Base-by-base conservation (phyloP, 352 stramenopile species). In the Globisporangium orthogonon region DNA sequence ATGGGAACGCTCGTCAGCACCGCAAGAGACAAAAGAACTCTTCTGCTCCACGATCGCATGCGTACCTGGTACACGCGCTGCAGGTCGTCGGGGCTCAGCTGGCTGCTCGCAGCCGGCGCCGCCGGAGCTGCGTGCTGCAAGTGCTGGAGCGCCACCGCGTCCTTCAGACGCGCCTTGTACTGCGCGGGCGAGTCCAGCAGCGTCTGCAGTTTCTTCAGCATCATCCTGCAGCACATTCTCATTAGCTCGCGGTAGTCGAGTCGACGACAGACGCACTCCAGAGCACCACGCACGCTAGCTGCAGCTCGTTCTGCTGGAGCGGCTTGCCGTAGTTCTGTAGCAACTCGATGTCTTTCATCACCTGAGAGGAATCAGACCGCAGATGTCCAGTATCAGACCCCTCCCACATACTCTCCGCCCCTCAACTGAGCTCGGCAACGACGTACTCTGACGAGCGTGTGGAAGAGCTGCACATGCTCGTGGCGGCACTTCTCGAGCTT, bases 261-360 rank as follows among this genome's bases (percentile, higher is more conserved):
- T 23, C 23, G 6, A 30, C 15, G 56, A 41, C 43, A 50, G 31
- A 28, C 40, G 3, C 41, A 10, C 13, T 9, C 28, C 47, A 35
- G 18, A 11, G n/a, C 11, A 18, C 7, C 49, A 85, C 83, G 60
- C 78, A 95, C 86, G 65, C 73, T 33, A 95, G 61, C 49, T 89
- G 71, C 59, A 91, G 76, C 64, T 95, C 86, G 39, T 89, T 75
- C 13, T 67, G 73, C 48, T 93, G 81, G 44, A 95, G 68, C 13
- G 86, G 86, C 62, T 95, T 95, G 62, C 83, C 80, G 31, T 91
- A 77, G 58, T 87, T 88, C 64, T 95, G 83, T 33, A 94, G 65
- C 31, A 95, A 73, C 64, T 95, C 86, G 23, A 95, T 89, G 56
- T 95, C 84, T 53, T 87, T 86, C 86, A 95, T 95, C 40, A 91